Percentiles rank a stretch among this genome's conserved stretches.
phyloP scores from a whole-genome alignment of 2,329 filamentous ascomycete genomes.

The Pestalotiopsis sp. region DNA sequence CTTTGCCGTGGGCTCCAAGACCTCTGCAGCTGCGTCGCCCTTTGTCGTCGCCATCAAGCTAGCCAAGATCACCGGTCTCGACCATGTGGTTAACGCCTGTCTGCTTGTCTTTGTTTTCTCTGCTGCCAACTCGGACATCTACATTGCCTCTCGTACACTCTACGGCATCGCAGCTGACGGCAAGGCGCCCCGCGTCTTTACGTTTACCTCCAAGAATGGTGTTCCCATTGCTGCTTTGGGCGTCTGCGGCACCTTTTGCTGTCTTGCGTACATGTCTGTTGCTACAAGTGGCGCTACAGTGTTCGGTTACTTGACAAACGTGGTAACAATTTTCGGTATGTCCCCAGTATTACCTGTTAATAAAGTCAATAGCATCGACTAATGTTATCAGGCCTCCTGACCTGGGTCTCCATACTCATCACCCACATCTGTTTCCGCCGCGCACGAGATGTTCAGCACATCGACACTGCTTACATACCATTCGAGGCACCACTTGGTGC shows the following conservation, averaged over 20 bases:
- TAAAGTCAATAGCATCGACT: neutral
- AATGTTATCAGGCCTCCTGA: neutral
- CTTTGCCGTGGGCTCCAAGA: conserved; percentile 35
- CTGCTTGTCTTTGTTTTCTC: conserved; percentile 58
- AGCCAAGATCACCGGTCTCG: conserved; percentile 51
- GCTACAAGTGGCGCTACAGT: neutral
- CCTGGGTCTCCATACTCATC: neutral
- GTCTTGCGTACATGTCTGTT: neutral
- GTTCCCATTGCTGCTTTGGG: neutral
- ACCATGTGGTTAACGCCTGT: conserved; percentile 62
- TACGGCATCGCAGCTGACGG: conserved; percentile 58
- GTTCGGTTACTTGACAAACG: neutral
- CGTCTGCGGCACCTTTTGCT: neutral
- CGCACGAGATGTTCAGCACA: neutral
- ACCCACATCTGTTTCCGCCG: neutral
- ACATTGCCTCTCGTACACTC: conserved; percentile 59
- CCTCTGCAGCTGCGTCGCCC: conserved; percentile 47
- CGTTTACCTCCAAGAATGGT: neutral
- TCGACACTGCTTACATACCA: neutral
- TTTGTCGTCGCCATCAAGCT: conserved; percentile 56
- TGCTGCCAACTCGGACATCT: conserved; percentile 61
- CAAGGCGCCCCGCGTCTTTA: conserved; percentile 43
- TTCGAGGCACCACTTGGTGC: neutral
- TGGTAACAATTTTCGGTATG: neutral
- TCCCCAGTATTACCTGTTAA: neutral